Evolutionary conservation across 345 rosid genomes (phyloP), one percentile per base, ranked within the genome.

Genomic region (Hevea brasiliensis): DNA sequence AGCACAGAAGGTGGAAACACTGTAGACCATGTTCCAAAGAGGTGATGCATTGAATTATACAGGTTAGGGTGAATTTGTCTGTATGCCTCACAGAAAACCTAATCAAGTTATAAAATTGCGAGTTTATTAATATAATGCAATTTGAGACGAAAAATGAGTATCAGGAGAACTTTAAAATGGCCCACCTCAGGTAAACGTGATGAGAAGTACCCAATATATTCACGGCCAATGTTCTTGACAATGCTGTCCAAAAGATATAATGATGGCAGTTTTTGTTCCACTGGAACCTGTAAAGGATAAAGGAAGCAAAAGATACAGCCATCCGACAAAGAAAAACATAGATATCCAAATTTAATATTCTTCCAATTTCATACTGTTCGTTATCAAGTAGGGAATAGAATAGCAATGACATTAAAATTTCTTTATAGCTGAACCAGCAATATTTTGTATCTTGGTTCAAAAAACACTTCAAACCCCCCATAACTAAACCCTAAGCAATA

Each of bases 161-260:
- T n/a, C 15, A 7, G 24, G 7, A 45, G 27, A 29, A 21, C 20
- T 20, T 24, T 4, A 44, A 57, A 66, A 58, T 76, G 64, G 65
- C 94, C 87, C 85, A 96, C 99, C 98, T 96, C 97, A 0, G 98
- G 97, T 76, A 96, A 69, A 65, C 92, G 91, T 41, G 97, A 76
- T 55, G 94, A 89, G 81, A 96, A 96, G 76, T 82, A 76, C 51
- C 87, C 85, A 77, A 85, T 85, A 78, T 91, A 96, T n/a, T 90
- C 97, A 47, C 86, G 78, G 66, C 91, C 97, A 74, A 96, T 91
- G 72, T 96, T 96, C 78, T 96, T 96, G 29, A 96, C 99, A 72
- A 96, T 86, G 79, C 99, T 93, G 73, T 96, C 99, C 81, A 96
- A 82, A n/a, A 96, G 90, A 83, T 96, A 96, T 4, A 96, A 75